Evolutionary conservation across 345 rosid genomes (phyloP).

Genomic region (Triadica sebifera): DNA sequence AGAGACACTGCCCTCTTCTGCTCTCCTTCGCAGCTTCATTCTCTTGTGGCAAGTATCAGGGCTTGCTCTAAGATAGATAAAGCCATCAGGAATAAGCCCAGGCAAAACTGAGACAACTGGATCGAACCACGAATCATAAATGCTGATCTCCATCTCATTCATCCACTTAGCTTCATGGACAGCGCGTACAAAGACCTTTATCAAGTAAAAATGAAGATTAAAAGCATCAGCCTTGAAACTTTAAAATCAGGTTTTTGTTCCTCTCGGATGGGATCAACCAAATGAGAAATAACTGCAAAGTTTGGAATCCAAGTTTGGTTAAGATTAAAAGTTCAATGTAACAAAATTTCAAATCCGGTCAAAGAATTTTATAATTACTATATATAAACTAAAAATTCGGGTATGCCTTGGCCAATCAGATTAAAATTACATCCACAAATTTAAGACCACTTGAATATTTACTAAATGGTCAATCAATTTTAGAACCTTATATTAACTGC

Average conservation of each 20-base stretch:
- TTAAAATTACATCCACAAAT: neutral
- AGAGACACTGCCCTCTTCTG: conserved; percentile 87
- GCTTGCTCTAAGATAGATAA: conserved; percentile 92
- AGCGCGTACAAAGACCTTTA: conserved; percentile 92
- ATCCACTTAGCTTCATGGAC: conserved; percentile 99
- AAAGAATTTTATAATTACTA: too few relatives aligned
- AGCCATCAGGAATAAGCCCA: conserved; percentile 95
- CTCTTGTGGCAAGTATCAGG: conserved; percentile 97
- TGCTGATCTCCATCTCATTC: conserved; percentile 99
- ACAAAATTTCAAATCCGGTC: conserved; percentile 3
- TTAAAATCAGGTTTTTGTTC: conserved; percentile 18
- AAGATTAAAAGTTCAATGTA: neutral
- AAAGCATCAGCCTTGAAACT: conserved; percentile 22
- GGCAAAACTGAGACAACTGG: conserved; percentile 95
- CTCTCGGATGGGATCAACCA: conserved; percentile 19
- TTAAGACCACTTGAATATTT: neutral
- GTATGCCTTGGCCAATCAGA: neutral
- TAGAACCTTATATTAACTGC: neutral
- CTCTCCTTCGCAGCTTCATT: conserved; percentile 79
- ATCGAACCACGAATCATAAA: conserved; percentile 98
- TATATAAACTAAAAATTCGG: too few relatives aligned
- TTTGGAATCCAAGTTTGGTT: conserved; percentile 13
- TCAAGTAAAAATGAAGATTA: conserved; percentile 23
- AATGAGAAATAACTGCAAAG: conserved; percentile 20
- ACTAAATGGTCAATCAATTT: neutral